These are phyloP conservation scores for Dryadomyces quercivorus DNA, from an alignment of 2,329 filamentous ascomycete species.

Conservation along the genomic window DNA sequence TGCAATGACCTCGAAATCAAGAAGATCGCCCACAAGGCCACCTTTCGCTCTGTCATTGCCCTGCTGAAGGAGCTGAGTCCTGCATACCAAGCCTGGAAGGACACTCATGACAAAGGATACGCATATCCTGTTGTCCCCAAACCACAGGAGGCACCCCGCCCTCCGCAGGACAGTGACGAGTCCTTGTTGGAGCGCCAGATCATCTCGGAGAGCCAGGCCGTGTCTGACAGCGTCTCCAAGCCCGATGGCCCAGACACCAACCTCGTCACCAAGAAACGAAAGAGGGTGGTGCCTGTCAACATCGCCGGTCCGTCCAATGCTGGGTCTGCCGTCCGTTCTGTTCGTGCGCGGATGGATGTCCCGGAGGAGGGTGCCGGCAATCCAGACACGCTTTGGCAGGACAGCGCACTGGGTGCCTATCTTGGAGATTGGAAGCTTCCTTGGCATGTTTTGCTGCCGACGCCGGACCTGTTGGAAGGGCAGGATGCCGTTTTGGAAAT, in stretches of 20 bases:
- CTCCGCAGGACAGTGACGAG: neutral
- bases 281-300: constrained; percentile 15
- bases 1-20: constrained; percentile 42
- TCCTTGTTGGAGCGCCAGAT: neutral
- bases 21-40: constrained; percentile 43
- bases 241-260: neutral
- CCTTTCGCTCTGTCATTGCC: constrained; percentile 44
- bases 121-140: neutral
- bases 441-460: constrained; percentile 5
- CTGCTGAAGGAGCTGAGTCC: constrained; percentile 40
- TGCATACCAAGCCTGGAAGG: constrained; percentile 28
- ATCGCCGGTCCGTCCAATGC: constrained; percentile 5
- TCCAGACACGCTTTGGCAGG: constrained; percentile 3
- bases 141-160: neutral
- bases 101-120: constrained; percentile 3
- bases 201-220: neutral
- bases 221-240: no score
- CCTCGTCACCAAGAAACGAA: constrained; percentile 15
- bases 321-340: neutral
- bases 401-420: constrained; percentile 17
- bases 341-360: neutral
- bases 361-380: neutral
- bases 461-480: neutral
- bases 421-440: constrained; percentile 22
- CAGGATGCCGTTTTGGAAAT: neutral